Evolutionary conservation across 495 filamentous ascomycete genomes (phyloP), one percentile per base, ranked within the genome.

Genomic region (Talaromyces borbonicus): DNA sequence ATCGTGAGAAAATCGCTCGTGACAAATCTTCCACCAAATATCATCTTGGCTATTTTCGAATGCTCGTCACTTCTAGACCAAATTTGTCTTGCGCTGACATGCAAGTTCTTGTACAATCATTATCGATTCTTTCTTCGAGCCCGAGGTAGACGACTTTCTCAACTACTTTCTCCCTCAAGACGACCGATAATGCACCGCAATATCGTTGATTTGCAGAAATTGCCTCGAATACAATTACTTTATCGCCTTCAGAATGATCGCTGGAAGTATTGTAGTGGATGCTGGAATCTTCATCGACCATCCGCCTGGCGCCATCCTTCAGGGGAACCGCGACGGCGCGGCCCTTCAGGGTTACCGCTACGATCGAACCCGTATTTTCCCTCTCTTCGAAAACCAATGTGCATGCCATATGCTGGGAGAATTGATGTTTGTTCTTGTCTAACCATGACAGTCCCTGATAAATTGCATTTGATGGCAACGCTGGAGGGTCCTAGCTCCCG

Each of bases 391-490:
- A 32, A 29, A 11, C 43, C 25, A 15, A 20, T 22, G 8, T 46
- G 43, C 32, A 46, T 46, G 43, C 43, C 24, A 15, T 46, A 46
- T 46, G 43, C 43, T 46, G 16, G 41, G 20, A 33, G 35, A n/a
- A 9, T 46, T 24, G 1, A 46, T 33, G 26, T 46, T 32, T 46
- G 43, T 29, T 29, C 43, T 7, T 46, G 43, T 26, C 26, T 46
- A 8, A 33, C 27, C 14, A 46, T 46, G 29, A 32, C 14, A 18
- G 16, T 46, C 5, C 43, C 35, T 4, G 35, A 46, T 19, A 23
- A 32, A n/a, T 29, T 23, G 22, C 43, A 46, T 32, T 46, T 46
- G 27, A 46, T 46, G 8, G 27, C 3, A 9, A 46, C 32, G 16
- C 15, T 46, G 2, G 26, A 12, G 4, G 19, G 19, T 19, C 27